phyloP scores from a whole-genome alignment of 2,329 filamentous ascomycete genomes.

The Catunica adiposa region DNA sequence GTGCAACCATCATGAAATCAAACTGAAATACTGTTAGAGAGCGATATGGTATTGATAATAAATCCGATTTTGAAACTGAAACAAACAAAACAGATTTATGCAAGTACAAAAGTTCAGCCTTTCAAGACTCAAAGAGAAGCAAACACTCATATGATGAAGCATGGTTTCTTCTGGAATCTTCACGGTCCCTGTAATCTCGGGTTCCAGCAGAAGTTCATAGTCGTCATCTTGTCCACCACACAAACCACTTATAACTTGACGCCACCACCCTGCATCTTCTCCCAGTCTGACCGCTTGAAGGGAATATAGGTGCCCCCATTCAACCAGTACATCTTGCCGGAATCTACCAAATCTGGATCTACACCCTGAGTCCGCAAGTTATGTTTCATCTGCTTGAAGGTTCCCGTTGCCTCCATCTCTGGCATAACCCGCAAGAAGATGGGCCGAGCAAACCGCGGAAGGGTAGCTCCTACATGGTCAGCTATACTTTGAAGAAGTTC shows the following conservation, averaged over 20 bases:
- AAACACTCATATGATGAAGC: no score
- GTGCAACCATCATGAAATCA: background rate
- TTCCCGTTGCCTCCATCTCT: slow-evolving; percentile 54
- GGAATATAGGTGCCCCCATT: slow-evolving; percentile 47
- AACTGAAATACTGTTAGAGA: background rate
- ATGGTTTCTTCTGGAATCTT: no score
- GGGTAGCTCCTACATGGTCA: slow-evolving; percentile 33
- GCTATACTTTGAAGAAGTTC: slow-evolving; percentile 43
- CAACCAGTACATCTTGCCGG: slow-evolving; percentile 46
- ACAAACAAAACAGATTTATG: no score
- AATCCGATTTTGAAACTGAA: no score
- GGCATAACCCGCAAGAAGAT: slow-evolving; percentile 56
- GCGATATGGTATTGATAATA: no score
- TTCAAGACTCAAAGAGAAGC: no score
- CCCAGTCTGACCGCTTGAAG: slow-evolving; percentile 55
- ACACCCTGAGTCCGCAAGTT: slow-evolving; percentile 56
- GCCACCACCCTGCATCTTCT: slow-evolving; percentile 44
- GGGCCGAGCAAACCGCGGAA: slow-evolving; percentile 63
- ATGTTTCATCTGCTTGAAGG: slow-evolving; percentile 79
- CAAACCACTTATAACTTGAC: slow-evolving; percentile 43
- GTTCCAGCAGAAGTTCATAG: no score
- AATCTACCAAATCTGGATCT: slow-evolving; percentile 32
- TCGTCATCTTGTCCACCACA: no score
- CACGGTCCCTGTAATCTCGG: no score
- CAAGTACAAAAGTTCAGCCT: no score